phyloP scores from a whole-genome alignment of 2,329 filamentous ascomycete species.

The Colletotrichum sublineola region DNA sequence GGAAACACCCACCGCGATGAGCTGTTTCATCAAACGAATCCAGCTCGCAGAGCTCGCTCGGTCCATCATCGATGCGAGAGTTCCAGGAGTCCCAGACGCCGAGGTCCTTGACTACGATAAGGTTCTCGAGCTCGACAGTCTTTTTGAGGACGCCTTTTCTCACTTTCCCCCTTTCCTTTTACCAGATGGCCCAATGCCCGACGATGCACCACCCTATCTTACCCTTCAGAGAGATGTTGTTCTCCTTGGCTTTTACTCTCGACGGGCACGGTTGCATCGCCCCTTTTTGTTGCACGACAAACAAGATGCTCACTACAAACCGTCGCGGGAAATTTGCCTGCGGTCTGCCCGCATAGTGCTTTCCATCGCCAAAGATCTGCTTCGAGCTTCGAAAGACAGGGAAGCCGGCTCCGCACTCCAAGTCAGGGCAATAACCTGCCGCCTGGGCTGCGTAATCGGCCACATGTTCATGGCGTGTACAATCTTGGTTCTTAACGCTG shows the following conservation, averaged over 20 bases:
- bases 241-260: conserved; percentile 44
- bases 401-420: not conserved
- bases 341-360: conserved; percentile 46
- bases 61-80: conserved; percentile 51
- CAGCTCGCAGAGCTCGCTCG: conserved; percentile 55
- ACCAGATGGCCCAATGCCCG: conserved; percentile 37
- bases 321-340: conserved; percentile 44
- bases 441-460: conserved; percentile 45
- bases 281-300: conserved; percentile 47
- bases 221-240: conserved; percentile 45
- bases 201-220: conserved; percentile 36
- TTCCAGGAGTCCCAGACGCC: conserved; percentile 45
- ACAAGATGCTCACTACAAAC: conserved; percentile 18
- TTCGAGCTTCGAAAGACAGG: conserved; percentile 32
- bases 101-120: conserved; percentile 51
- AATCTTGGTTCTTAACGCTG: conserved; percentile 43
- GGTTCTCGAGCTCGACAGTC: conserved; percentile 51
- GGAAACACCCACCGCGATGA: conserved; percentile 52
- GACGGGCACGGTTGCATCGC: conserved; percentile 47
- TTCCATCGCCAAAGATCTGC: conserved; percentile 42
- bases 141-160: conserved; percentile 44
- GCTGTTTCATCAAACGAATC: conserved; percentile 55
- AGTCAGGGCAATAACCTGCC: conserved; percentile 10
- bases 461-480: conserved; percentile 46
- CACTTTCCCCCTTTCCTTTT: conserved; percentile 44